phyloP scores from a whole-genome alignment of 2,329 filamentous ascomycete species.

The Didymella pinodella region DNA sequence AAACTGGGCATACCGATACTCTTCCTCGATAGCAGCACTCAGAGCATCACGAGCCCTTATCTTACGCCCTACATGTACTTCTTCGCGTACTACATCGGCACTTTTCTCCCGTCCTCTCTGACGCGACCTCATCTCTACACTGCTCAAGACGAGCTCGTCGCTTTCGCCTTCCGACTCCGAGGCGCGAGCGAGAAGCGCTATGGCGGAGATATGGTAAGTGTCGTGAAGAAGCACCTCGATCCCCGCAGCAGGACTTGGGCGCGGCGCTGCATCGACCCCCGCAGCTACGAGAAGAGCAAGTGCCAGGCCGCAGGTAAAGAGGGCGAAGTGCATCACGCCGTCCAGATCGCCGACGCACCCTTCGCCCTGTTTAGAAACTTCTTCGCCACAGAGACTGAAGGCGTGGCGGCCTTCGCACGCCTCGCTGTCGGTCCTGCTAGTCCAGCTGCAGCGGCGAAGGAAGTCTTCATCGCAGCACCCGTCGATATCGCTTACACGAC shows the following conservation, averaged over 20 bases:
- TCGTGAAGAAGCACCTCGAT: slow-evolving; percentile 39
- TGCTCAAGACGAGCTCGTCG: slow-evolving; percentile 41
- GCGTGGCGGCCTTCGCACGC: slow-evolving; percentile 36
- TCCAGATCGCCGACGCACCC: slow-evolving; percentile 40
- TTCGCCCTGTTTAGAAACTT: slow-evolving; percentile 26
- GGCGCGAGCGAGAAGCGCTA: slow-evolving; percentile 34
- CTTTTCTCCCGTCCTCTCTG: slow-evolving; percentile 34
- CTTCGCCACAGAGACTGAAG: background rate
- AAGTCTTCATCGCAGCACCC: slow-evolving; percentile 34
- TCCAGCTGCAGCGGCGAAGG: slow-evolving; percentile 8
- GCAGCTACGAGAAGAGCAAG: slow-evolving; percentile 30
- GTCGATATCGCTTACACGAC: slow-evolving; percentile 30
- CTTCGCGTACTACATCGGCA: slow-evolving; percentile 44
- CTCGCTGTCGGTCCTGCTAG: slow-evolving; percentile 38
- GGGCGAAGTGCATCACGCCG: slow-evolving; percentile 33
- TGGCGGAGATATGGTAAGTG: slow-evolving; percentile 27
- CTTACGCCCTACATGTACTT: slow-evolving; percentile 44
- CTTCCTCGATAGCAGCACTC: slow-evolving; percentile 39
- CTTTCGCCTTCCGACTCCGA: slow-evolving; percentile 40
- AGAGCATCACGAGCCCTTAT: slow-evolving; percentile 32
- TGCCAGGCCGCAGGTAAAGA: slow-evolving; percentile 35
- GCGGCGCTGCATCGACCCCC: slow-evolving; percentile 28
- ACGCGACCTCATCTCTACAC: slow-evolving; percentile 31
- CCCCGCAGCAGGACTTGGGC: slow-evolving; percentile 33
- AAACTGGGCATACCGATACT: slow-evolving; percentile 37